Percentiles rank a stretch among this genome's conserved stretches.
Conservation (phyloP, 345 rosid genomes). For the Citrus sp. region DNA sequence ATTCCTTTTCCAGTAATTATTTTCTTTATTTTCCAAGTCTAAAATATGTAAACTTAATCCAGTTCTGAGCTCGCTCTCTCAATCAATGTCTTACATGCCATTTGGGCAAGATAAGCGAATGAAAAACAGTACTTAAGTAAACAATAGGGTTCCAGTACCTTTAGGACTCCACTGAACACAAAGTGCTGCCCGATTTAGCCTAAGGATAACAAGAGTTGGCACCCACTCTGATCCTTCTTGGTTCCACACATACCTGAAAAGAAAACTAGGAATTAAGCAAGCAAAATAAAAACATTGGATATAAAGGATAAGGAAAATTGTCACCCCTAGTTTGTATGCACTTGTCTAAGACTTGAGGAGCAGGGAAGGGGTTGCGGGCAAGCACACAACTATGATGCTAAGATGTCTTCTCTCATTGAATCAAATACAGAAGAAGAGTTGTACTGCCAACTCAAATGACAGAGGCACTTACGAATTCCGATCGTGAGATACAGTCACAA, state of each 20-base stretch:
- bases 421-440: neutral
- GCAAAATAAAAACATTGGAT: constrained; percentile 2
- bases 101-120: constrained; percentile 3
- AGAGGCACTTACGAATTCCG: constrained; percentile 84
- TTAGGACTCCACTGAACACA: constrained; percentile 96
- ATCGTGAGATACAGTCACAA: constrained; percentile 92
- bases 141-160: constrained; percentile 43
- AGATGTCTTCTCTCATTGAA: neutral
- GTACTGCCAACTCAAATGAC: neutral
- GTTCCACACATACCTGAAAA: constrained; percentile 85
- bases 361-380: neutral
- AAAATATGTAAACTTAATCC: neutral
- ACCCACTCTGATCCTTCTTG: constrained; percentile 88
- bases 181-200: constrained; percentile 96
- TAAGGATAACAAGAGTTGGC: constrained; percentile 93
- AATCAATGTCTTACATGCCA: neutral
- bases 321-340: too few species aligned
- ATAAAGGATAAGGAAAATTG: neutral
- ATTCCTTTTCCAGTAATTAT: neutral
- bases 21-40: neutral
- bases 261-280: constrained; percentile 16
- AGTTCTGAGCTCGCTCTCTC: neutral
- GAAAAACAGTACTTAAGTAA: neutral
- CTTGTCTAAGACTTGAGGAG: neutral
- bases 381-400: neutral